Evolutionary conservation across 2,329 filamentous ascomycete species (phyloP), one percentile per base, ranked within the genome.

Genomic region (Aspergillus jensenii): DNA sequence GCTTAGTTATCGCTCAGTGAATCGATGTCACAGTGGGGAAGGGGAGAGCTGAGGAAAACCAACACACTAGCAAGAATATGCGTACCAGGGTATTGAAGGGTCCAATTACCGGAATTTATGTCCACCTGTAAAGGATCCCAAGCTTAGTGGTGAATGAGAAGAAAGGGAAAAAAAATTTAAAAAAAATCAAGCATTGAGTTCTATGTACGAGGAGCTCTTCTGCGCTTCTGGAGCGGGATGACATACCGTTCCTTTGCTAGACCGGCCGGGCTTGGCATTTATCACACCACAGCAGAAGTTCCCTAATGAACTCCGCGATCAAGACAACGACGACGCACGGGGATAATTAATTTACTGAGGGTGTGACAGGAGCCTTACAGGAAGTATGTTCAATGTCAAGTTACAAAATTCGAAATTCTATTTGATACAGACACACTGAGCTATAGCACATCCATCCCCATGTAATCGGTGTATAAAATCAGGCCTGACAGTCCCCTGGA

Each of bases 391-490:
- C 33, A 46, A 59, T 4, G 7, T 51, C 45, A 51, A 40, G 41
- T 60, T 55, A 58, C 47, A 54, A 54, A 59, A 43, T 60, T 62
- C 39, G 37, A 57, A 43, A 56, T 56, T 65, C 64, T 66, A 66
- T 65, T 65, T 62, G 61, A 59, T 67, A 67, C 65, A 67, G 54
- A 55, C 65, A 63, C 61, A 58, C 49, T 47, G 57, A 15, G 59
- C 44, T 57, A 62, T 56, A 58, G 48, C 54, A 59, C 52, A 56
- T 44, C 56, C 52, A 40, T 50, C 52, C 37, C 45, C 52, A 39
- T 48, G 49, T 45, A 11, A 51, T 59, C 51, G 59, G 61, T 57
- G 51, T 58, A 60, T 59, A 60, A 58, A 39, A 60, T 59, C 44
- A 52, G 48, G 52, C 23, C 46, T 23, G 43, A 48, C 45, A 35